Evolutionary conservation across 225 moss, liverwort and hornwort genomes (phyloP).

Genomic region (Rhytidiadelphus loreus): DNA sequence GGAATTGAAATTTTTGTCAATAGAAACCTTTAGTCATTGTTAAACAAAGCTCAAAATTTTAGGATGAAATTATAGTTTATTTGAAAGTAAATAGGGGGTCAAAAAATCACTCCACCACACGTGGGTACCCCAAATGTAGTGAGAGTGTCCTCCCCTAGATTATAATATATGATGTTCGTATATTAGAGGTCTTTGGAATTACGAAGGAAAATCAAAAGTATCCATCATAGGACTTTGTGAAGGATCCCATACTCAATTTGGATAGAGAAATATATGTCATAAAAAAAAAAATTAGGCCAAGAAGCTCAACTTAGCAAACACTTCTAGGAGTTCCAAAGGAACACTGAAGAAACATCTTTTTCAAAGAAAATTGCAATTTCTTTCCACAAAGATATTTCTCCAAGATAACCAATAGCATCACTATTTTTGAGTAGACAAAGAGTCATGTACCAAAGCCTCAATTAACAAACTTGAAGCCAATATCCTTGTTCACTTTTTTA

Average conservation of each 20-base stretch:
- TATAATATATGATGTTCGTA: not conserved
- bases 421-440: not conserved
- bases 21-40: too few species aligned
- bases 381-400: not conserved
- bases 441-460: not conserved
- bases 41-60: too few species aligned
- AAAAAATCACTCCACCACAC: too few species aligned
- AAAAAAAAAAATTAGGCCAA: not conserved
- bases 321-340: not conserved
- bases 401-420: not conserved
- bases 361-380: not conserved
- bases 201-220: not conserved
- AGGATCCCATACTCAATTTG: not conserved
- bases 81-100: too few species aligned
- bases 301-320: not conserved
- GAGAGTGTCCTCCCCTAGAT: too few species aligned
- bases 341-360: not conserved
- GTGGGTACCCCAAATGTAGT: too few species aligned
- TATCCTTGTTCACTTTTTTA: accelerated
- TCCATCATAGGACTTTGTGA: not conserved
- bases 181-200: not conserved
- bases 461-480: not conserved
- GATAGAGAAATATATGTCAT: not conserved
- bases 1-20: too few species aligned
- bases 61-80: too few species aligned